Base-by-base conservation (phyloP, 1,284 basidiomycete genomes). In the Gomphus sp. region DNA sequence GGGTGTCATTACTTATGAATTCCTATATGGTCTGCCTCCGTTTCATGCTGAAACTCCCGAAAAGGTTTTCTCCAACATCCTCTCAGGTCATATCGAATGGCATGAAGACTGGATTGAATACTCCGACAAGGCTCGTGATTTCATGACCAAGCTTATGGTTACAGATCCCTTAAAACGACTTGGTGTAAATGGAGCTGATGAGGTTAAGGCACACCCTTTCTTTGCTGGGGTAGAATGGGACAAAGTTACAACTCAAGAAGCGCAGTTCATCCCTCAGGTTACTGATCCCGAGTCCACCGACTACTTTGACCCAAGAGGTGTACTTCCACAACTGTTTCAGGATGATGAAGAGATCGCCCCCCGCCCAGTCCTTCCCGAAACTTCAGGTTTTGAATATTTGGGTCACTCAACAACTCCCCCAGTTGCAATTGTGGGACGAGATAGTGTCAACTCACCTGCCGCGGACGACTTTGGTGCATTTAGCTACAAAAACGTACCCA, bases 1-100 rank as follows among this genome's bases (percentile, higher is more conserved):
- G 39, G 97, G 97, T 62, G 94, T 98, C 50, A 97, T 99, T 67
- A 89, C 94, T 33, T 99, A 99, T 74, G 96, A 99, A 76, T 99
- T 99, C 73, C 74, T 99, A 39, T 99, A 96, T 66, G 95, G 97
- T 3, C 84, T 94, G 44, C 97, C 97, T 36, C 97, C 97, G 0
- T 99, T 99, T 82, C 94, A 99, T 67, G 96, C 92, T 52, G 93
- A 97, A 62, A 91, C 91, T 9, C 95, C 96, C 0, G 93, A 98
- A 70, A 93, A 92, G 73, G 95, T 99, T 4, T 99, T 99, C 68
- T 95, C 98, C 74, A 99, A 98, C 70, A 98, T 99, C 67, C 80
- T 99, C 16, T 98, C 95, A n/a, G 87, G 95, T 12, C 85, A 91
- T 45, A 85, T 99, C 68, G 87, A 96, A 63, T 99, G 95, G 95